Evolutionary conservation across 805 yeast species (phyloP), one percentile per base, ranked within the genome.

Genomic region (Ogataea salicorniae): DNA sequence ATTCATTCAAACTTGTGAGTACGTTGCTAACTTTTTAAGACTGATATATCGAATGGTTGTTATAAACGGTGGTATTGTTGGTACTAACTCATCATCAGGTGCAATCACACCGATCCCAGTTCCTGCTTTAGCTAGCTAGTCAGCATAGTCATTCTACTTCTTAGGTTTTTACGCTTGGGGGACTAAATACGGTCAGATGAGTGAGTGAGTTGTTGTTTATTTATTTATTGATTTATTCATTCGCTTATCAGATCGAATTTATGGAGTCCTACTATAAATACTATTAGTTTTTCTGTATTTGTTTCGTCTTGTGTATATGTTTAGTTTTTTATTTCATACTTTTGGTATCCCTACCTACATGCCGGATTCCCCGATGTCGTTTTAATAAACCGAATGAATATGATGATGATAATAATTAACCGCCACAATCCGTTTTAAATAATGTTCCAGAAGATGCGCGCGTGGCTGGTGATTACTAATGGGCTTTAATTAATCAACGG

Each of bases 1-100:
- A 17, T 34, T 41, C 18, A 20, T 34, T 9, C 40, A 42, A 36
- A 42, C 43, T 17, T 34, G 47, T 23, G 47, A 45, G 26, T 45
- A 45, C 15, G 35, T 45, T 16, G 17, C 35, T n/a, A 16, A 26
- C 3, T 39, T 45, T 29, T 11, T 45, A 16, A 33, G 31, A 16
- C 18, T 33, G 9, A 20, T 45, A 15, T 45, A 39, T 17, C 34
- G 23, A 8, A 26, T 45, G n/a, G 33, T 39, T 13, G 20, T 45
- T 15, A 1, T 23, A 11, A 33, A 22, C 7, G 34, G 46, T 34
- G 18, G 37, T 20, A 34, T 17, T 5, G 16, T 23, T 15, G 39
- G 15, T 6, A 13, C 2, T 20, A 37, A 34, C 11, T 29, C 34
- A 15, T 5, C 34, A 14, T 20, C 43, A 33, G 29, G 20, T 9